Evolutionary conservation across 2,329 filamentous ascomycete species (phyloP).

Genomic region (Amesomyces nigricolor): DNA sequence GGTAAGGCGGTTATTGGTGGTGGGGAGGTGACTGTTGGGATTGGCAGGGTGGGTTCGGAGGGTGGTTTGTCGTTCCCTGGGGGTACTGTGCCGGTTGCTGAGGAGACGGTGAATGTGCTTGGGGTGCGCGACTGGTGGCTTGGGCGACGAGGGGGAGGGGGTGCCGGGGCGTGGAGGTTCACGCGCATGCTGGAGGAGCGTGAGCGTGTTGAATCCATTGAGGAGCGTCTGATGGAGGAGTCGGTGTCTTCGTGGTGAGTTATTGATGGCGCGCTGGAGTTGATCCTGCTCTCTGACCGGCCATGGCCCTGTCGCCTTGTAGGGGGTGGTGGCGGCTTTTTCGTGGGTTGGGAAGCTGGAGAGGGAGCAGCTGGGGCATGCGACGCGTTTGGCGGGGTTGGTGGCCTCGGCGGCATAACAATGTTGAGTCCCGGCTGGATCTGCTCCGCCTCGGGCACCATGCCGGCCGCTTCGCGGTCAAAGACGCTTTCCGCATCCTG

Average conservation of each 20-base stretch:
- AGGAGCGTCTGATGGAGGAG: slow-evolving; percentile 39
- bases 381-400: slow-evolving; percentile 36
- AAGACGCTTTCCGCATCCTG: slow-evolving; percentile 48
- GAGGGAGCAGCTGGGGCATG: slow-evolving; percentile 31
- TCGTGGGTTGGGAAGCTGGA: slow-evolving; percentile 9
- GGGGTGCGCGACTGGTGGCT: slow-evolving; percentile 34
- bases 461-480: slow-evolving; percentile 49
- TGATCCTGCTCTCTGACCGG: slow-evolving; percentile 40
- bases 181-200: slow-evolving; percentile 43
- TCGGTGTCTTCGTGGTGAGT: slow-evolving; percentile 33
- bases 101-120: slow-evolving; percentile 18
- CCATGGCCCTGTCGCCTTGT: slow-evolving; percentile 48
- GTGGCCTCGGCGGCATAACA: slow-evolving; percentile 32
- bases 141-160: slow-evolving; percentile 51
- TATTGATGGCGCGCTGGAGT: slow-evolving; percentile 15
- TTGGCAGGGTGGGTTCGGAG: neutral
- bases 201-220: slow-evolving; percentile 45
- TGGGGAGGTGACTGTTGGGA: slow-evolving; percentile 1
- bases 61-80: neutral
- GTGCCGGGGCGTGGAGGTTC: slow-evolving; percentile 41
- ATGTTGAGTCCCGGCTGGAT: slow-evolving; percentile 27
- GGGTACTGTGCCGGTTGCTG: slow-evolving; percentile 6
- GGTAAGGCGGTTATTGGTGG: neutral
- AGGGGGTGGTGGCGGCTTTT: slow-evolving; percentile 42
- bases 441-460: slow-evolving; percentile 41